Conservation (phyloP, 768 basidiomycete species). For the Rhodotorula diobovata region DNA sequence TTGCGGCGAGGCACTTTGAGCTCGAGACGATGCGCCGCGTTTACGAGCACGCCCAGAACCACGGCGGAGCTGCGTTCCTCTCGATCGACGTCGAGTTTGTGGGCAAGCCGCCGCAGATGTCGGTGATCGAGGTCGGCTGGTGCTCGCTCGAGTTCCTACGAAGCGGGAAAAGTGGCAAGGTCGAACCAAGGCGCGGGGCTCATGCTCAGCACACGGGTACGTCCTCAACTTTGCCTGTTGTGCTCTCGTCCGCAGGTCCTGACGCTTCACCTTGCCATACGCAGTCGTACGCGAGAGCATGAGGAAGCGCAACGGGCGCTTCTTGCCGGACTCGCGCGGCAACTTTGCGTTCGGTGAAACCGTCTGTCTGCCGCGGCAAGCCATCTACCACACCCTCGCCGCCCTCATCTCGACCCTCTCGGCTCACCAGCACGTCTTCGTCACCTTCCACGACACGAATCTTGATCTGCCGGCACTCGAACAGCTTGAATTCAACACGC, state of each 20-base stretch:
- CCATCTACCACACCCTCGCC: constrained; percentile 20
- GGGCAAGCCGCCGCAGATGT: constrained; percentile 8
- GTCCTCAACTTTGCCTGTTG: neutral
- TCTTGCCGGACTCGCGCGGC: constrained; percentile 15
- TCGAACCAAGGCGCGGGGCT: constrained; percentile 8
- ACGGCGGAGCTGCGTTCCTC: constrained; percentile 28
- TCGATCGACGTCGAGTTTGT: constrained; percentile 33
- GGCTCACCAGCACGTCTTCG: constrained; percentile 15
- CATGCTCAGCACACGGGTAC: constrained; percentile 20
- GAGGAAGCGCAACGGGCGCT: constrained; percentile 7
- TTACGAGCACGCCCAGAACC: constrained; percentile 3
- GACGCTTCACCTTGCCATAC: neutral
- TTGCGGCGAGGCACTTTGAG: constrained; percentile 4
- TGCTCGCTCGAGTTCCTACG: constrained; percentile 9
- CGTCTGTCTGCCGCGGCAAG: neutral
- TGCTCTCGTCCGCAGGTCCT: neutral
- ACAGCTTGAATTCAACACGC: constrained; percentile 14
- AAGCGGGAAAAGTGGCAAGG: constrained; percentile 2
- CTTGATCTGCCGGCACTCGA: constrained; percentile 12
- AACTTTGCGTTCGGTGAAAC: constrained; percentile 30
- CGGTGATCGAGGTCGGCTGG: constrained; percentile 35
- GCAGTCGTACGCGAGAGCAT: constrained; percentile 27
- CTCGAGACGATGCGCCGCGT: constrained; percentile 8
- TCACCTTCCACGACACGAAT: constrained; percentile 38
- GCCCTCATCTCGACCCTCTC: constrained; percentile 25